phyloP scores from a whole-genome alignment of 2,329 filamentous ascomycete species.

The Xylariaceae sp. region DNA sequence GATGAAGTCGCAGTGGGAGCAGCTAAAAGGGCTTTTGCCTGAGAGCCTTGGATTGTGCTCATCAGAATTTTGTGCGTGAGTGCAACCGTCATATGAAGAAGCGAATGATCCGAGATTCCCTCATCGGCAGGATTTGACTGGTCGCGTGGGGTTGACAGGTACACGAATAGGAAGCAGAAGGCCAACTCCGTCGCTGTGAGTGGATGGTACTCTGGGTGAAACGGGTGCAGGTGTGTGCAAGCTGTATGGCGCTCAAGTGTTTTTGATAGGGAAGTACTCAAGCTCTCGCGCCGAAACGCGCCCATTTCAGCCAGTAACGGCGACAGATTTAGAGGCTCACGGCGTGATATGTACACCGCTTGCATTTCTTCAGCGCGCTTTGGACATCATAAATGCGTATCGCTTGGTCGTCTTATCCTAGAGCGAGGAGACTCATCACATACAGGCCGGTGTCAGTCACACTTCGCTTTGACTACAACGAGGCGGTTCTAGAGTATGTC shows the following conservation, averaged over 20 bases:
- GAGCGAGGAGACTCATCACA: not conserved
- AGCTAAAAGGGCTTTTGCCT: constrained; percentile 8
- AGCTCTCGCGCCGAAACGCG: constrained; percentile 16
- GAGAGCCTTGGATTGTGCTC: constrained; percentile 9
- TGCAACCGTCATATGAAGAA: constrained; percentile 22
- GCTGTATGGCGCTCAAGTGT: constrained; percentile 6
- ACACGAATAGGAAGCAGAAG: constrained; percentile 21
- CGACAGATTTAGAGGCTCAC: constrained; percentile 5
- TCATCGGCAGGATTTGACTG: constrained; percentile 20
- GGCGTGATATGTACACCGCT: constrained; percentile 23
- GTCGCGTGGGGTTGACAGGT: constrained; percentile 1
- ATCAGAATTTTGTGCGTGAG: constrained; percentile 3
- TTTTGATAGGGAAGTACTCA: not conserved
- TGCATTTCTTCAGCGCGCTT: constrained; percentile 27
- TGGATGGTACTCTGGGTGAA: constrained; percentile 20
- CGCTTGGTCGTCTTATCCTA: constrained; percentile 6
- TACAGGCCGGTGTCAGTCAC: constrained; percentile 2
- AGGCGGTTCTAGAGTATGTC: constrained; percentile 1
- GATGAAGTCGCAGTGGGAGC: constrained; percentile 11
- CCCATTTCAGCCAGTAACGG: constrained; percentile 27
- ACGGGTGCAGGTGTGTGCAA: constrained; percentile 18
- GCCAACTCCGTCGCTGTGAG: constrained; percentile 14
- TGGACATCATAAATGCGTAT: constrained; percentile 15
- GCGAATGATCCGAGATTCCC: constrained; percentile 11
- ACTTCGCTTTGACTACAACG: constrained; percentile 4